Evolutionary conservation across 208 protist genomes (phyloP).

Genomic region (Tritrichomonas musculus): DNA sequence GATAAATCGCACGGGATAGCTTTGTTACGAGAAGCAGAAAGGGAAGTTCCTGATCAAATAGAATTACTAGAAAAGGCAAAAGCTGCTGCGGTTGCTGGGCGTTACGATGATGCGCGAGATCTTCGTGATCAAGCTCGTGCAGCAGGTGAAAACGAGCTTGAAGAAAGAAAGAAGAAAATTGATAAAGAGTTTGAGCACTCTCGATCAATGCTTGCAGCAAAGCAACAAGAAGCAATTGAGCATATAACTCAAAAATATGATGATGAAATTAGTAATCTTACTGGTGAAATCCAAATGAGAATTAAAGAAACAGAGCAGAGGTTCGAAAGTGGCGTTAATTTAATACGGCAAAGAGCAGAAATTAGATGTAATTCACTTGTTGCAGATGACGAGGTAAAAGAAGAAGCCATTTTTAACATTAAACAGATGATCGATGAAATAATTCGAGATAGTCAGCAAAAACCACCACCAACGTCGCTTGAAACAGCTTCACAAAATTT

Average conservation of each 20-base stretch:
- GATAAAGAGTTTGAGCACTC: conserved; percentile 8
- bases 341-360: background rate
- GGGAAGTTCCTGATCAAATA: conserved; percentile 26
- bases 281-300: background rate
- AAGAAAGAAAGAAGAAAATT: background rate
- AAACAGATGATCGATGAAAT: background rate
- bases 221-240: background rate
- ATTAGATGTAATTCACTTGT: background rate
- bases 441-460: background rate
- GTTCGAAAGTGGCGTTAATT: background rate
- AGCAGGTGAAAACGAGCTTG: background rate
- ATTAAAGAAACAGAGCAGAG: background rate
- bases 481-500: no score
- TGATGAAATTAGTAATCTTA: background rate
- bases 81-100: background rate
- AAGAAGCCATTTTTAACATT: conserved; percentile 3
- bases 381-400: background rate
- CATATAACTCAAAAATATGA: background rate
- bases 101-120: background rate
- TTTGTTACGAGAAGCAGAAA: conserved; percentile 10
- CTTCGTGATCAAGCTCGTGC: background rate
- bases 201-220: background rate
- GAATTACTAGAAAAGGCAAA: background rate
- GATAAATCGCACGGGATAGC: background rate
- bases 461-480: background rate